Evolutionary conservation across 805 yeast species (phyloP), one percentile per base, ranked within the genome.

Genomic region (Candida koratica): DNA sequence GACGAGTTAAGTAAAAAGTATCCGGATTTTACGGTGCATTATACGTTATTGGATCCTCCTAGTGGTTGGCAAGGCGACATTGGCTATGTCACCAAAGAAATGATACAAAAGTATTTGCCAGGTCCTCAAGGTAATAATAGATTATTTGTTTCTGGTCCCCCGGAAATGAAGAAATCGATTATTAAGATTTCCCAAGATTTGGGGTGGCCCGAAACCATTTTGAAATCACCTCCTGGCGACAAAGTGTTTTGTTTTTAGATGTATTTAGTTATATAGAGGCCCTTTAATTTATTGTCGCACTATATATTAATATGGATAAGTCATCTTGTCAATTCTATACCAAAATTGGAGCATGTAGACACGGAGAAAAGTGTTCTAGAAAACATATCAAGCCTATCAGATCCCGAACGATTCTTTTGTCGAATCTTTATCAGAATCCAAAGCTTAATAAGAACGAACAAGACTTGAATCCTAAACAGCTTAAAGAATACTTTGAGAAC

Each of bases 331-430:
- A 76, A 25, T 88, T 88, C 53, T 87, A 79, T 53, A 67, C 72
- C 43, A 85, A 82, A 54, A 84, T 87, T 19, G 97, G 97, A 0
- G 94, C 96, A 0, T 89, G 97, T 51, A 70, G 96, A 41, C 96
- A 89, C 56, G 96, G 96, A 0, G 88, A 81, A 40, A 81, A 81
- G 48, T 89, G 97, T 51, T 79, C 87, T 6, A 67, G 90, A 49
- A 71, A 71, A 38, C 89, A 88, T 56, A 66, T 73, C 14, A 73
- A 73, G 47, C 96, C 96, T 1, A 56, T 65, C 6, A 57, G 65
- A 26, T 82, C 95, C 1, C 65, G 69, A 37, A 81, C 90, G 0
- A 68, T 88, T 1, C 62, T 84, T 32, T 67, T 83, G 38, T 67
- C 80, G 12, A 81, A 82, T 49, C 49, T 87, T 31, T 83, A 77